These are phyloP conservation scores for Ogataea wickerhamii DNA, from an alignment of 805 yeast genomes.

Conservation along the genomic window DNA sequence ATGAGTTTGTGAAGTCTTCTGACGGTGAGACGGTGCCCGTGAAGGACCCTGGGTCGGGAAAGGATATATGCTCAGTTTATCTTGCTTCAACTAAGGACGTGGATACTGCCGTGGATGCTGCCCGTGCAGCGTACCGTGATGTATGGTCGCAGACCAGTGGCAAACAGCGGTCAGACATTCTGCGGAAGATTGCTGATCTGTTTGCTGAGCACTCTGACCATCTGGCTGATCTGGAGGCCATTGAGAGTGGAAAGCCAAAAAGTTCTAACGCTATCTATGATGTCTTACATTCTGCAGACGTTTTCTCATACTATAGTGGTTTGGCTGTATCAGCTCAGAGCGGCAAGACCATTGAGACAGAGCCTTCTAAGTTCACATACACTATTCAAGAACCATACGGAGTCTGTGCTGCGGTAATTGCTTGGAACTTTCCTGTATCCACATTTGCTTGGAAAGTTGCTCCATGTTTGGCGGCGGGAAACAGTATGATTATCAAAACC, in stretches of 20 bases:
- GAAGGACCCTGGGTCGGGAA: constrained; percentile 52
- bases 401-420: constrained; percentile 68
- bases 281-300: constrained; percentile 52
- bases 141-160: constrained; percentile 49
- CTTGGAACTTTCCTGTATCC: constrained; percentile 71
- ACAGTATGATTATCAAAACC: constrained; percentile 59
- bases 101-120: constrained; percentile 50
- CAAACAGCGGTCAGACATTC: constrained; percentile 40
- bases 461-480: constrained; percentile 67
- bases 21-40: constrained; percentile 58
- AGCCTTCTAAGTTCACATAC: constrained; percentile 55
- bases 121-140: constrained; percentile 45
- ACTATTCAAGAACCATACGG: constrained; percentile 64
- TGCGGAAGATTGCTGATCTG: constrained; percentile 48
- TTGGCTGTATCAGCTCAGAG: constrained; percentile 62
- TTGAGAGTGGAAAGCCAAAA: constrained; percentile 58
- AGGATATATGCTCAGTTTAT: constrained; percentile 47
- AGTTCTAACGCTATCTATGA: constrained; percentile 54
- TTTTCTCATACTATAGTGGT: constrained; percentile 67
- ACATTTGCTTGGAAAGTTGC: constrained; percentile 69
- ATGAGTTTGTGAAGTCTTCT: constrained; percentile 57
- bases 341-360: constrained; percentile 63
- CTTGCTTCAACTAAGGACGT: constrained; percentile 51
- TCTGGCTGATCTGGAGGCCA: constrained; percentile 54
- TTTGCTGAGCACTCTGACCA: constrained; percentile 46